These are phyloP conservation scores for Falciphora oryzae DNA, from an alignment of 2,329 filamentous ascomycete genomes.

Conservation along the genomic window DNA sequence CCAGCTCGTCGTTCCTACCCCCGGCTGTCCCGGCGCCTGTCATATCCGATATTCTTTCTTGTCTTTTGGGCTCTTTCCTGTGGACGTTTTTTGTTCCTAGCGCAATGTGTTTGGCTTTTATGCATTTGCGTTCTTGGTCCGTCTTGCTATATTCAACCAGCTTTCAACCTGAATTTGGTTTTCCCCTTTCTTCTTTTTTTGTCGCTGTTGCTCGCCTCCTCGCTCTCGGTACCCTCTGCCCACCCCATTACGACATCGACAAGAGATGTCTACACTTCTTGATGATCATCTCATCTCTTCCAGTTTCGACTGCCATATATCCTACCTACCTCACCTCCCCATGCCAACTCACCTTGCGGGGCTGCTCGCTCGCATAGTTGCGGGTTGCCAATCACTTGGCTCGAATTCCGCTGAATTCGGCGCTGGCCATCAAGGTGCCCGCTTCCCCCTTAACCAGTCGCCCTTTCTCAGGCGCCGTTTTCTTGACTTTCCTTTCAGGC, in stretches of 20 bases:
- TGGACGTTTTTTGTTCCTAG: neutral
- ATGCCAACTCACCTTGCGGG: neutral
- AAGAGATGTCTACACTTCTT: neutral
- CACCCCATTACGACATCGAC: neutral
- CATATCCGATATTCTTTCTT: neutral
- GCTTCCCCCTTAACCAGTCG: neutral
- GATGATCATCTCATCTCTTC: neutral
- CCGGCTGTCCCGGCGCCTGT: neutral
- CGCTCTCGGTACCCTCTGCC: neutral
- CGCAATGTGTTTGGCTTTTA: neutral
- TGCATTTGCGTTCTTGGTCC: neutral
- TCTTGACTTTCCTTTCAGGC: neutral
- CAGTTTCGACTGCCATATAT: neutral
- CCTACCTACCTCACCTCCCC: neutral
- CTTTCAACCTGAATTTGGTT: neutral
- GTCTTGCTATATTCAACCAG: neutral
- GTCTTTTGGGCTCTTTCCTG: neutral
- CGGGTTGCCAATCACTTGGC: neutral
- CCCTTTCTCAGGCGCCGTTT: neutral
- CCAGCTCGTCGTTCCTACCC: neutral
- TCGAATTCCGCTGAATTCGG: neutral
- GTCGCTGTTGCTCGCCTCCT: neutral
- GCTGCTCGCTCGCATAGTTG: neutral
- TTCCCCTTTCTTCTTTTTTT: neutral
- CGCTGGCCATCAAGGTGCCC: conserved; percentile 11